Percentiles rank a stretch among this genome's conserved stretches.
phyloP scores from a whole-genome alignment of 2,329 filamentous ascomycete species.

The Pleoardoris graminearum region DNA sequence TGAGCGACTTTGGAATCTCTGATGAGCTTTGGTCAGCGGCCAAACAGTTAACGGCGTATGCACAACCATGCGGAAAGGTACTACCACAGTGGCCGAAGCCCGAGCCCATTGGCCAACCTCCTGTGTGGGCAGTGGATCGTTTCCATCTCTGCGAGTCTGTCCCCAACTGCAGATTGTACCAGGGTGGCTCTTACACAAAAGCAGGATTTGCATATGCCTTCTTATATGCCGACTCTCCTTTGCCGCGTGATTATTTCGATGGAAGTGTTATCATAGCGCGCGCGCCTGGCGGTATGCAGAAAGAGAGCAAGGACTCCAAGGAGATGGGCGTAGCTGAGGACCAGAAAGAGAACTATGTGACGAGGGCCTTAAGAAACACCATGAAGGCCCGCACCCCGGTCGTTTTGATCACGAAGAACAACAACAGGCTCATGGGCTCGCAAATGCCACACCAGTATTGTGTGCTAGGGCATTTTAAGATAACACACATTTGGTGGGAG shows the following conservation, averaged over 20 bases:
- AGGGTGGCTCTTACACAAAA: constrained; percentile 61
- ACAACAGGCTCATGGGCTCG: constrained; percentile 54
- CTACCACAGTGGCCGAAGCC: constrained; percentile 34
- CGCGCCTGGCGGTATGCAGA: constrained; percentile 59
- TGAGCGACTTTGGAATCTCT: background rate
- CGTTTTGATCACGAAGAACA: constrained; percentile 55
- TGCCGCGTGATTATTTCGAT: constrained; percentile 61
- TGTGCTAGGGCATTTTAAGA: constrained; percentile 69
- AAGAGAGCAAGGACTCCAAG: constrained; percentile 52
- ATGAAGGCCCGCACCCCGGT: constrained; percentile 56
- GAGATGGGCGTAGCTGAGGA: constrained; percentile 54
- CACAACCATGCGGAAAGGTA: constrained; percentile 9
- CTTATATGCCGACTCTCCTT: constrained; percentile 61
- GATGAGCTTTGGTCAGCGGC: background rate
- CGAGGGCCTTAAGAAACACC: constrained; percentile 52
- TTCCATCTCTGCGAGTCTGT: constrained; percentile 67
- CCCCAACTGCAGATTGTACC: constrained; percentile 63
- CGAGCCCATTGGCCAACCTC: constrained; percentile 46
- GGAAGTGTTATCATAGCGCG: constrained; percentile 66
- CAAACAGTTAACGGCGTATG: constrained; percentile 18
- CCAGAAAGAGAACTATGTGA: constrained; percentile 46
- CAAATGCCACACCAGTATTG: constrained; percentile 63
- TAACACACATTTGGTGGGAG: constrained; percentile 71
- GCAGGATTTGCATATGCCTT: constrained; percentile 59
- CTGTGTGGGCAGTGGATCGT: constrained; percentile 61